These are phyloP conservation scores for Pythium catenulatum DNA, from an alignment of 352 stramenopile genomes.

Conservation along the genomic window DNA sequence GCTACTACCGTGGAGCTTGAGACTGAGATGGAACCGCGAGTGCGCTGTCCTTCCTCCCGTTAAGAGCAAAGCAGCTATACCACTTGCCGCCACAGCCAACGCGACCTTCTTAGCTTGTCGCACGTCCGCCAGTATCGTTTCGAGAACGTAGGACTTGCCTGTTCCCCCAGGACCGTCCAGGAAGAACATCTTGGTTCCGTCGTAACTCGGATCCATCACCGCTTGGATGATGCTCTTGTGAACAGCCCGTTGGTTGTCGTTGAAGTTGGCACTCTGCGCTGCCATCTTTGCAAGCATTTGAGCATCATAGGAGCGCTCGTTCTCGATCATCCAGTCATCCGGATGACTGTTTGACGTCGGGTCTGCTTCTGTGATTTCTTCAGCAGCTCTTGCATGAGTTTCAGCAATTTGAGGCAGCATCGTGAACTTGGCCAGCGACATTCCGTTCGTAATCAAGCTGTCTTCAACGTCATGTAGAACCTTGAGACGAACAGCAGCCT, in stretches of 20 bases:
- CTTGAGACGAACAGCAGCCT: not conserved
- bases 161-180: conserved; percentile 22
- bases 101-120: conserved; percentile 36
- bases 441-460: not conserved
- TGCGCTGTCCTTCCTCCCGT: conserved; percentile 58
- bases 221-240: not conserved
- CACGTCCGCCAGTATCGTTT: conserved; percentile 37
- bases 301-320: not conserved
- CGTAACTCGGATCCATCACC: not conserved
- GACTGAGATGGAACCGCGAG: conserved; percentile 57
- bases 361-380: not conserved
- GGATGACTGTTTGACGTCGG: not conserved
- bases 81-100: conserved; percentile 55
- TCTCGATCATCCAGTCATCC: not conserved
- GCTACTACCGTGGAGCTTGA: not conserved
- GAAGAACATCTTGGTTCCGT: not conserved
- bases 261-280: not conserved
- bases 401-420: not conserved
- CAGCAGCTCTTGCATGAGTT: not conserved
- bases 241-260: not conserved
- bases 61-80: conserved; percentile 61
- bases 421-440: not conserved
- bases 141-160: conserved; percentile 19
- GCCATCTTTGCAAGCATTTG: not conserved
- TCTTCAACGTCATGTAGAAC: not conserved